These are phyloP conservation scores for Neonectria faginata DNA, from an alignment of 2,329 filamentous ascomycete genomes.

Conservation along the genomic window DNA sequence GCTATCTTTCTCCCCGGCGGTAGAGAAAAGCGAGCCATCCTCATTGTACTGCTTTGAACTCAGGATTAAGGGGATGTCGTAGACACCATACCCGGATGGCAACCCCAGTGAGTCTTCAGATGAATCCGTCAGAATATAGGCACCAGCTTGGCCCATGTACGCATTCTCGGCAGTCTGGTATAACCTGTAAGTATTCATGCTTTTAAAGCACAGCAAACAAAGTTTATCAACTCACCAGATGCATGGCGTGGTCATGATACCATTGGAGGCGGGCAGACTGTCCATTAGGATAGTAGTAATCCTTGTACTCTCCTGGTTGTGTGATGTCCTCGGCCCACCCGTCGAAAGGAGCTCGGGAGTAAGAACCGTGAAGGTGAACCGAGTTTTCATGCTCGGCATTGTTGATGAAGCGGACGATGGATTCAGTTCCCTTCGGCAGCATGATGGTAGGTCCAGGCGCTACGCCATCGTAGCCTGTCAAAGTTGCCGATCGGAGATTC, in stretches of 20 bases:
- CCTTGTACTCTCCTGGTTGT: constrained; percentile 65
- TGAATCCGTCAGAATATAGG: constrained; percentile 65
- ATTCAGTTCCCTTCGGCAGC: constrained; percentile 61
- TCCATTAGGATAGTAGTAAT: constrained; percentile 71
- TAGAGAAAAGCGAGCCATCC: constrained; percentile 62
- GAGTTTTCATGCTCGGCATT: constrained; percentile 57
- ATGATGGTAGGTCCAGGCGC: constrained; percentile 65
- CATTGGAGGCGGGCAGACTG: constrained; percentile 65
- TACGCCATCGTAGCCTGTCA: constrained; percentile 65
- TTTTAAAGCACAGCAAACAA: not conserved
- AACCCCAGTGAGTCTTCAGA: constrained; percentile 61
- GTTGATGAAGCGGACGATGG: constrained; percentile 66
- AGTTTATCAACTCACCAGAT: constrained; percentile 42
- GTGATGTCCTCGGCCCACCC: constrained; percentile 66
- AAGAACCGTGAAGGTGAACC: constrained; percentile 68
- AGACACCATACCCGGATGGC: constrained; percentile 60
- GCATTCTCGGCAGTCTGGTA: constrained; percentile 63
- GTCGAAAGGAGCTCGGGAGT: constrained; percentile 47
- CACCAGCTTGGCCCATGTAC: constrained; percentile 67
- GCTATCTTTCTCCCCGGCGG: constrained; percentile 57
- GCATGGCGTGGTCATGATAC: constrained; percentile 65
- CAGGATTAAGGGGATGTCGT: constrained; percentile 65
- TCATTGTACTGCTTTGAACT: constrained; percentile 63
- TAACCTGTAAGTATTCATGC: not conserved
- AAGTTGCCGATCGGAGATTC: constrained; percentile 45